Evolutionary conservation across 345 rosid species (phyloP).

Genomic region (Gossypioides kirkii): DNA sequence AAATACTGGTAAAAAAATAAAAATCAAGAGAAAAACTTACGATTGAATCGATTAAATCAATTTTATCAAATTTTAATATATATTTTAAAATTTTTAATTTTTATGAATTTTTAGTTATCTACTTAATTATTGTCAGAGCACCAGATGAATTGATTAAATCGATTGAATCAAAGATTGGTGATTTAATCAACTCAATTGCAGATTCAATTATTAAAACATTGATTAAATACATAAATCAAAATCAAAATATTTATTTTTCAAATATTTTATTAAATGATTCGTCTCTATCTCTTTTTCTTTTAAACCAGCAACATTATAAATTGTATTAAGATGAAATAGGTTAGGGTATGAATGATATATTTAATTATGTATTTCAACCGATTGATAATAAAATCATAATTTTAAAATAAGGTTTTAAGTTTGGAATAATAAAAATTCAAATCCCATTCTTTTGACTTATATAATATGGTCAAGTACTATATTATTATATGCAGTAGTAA

Average conservation of each 20-base stretch:
- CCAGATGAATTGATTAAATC: too few species aligned
- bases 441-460: not conserved
- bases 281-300: not conserved
- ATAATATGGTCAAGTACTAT: not conserved
- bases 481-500: not conserved
- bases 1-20: too few species aligned
- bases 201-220: not conserved
- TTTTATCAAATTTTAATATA: too few species aligned
- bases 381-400: not conserved
- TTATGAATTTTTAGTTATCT: too few species aligned
- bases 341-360: not conserved
- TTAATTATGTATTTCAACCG: not conserved
- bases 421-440: not conserved
- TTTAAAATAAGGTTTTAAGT: not conserved
- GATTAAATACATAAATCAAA: too few species aligned
- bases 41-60: too few species aligned
- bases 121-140: too few species aligned
- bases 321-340: not conserved
- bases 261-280: not conserved
- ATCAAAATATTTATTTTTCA: too few species aligned
- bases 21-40: too few species aligned
- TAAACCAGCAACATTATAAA: not conserved
- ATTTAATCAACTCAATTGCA: too few species aligned
- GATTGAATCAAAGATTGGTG: not conserved
- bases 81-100: too few species aligned